These are phyloP conservation scores for Russula compacta DNA, from an alignment of 768 basidiomycete species.

Conservation along the genomic window DNA sequence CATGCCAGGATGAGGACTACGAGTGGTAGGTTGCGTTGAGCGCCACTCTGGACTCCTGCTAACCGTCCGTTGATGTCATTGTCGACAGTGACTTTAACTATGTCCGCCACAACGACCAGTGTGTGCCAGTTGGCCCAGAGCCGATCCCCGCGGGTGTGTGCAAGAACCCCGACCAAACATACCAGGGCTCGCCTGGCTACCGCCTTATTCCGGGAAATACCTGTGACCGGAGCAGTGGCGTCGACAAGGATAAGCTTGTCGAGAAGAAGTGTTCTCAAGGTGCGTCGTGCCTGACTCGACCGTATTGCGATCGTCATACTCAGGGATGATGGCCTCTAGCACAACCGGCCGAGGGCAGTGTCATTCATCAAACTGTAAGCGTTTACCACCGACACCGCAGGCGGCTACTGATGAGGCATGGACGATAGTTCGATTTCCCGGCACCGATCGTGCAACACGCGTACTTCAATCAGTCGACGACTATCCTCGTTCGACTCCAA, in stretches of 20 bases:
- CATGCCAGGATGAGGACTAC: constrained; percentile 80
- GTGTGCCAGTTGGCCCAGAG: constrained; percentile 83
- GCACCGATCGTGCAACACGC: constrained; percentile 59
- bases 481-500: constrained; percentile 69
- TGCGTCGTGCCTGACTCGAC: constrained; percentile 23
- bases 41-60: background rate
- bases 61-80: background rate
- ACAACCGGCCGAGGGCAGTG: constrained; percentile 67
- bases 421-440: constrained; percentile 53
- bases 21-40: constrained; percentile 62
- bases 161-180: constrained; percentile 45
- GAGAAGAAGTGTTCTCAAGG: constrained; percentile 75
- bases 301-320: background rate
- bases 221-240: constrained; percentile 52
- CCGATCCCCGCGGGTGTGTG: constrained; percentile 75
- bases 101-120: constrained; percentile 61
- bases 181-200: constrained; percentile 86
- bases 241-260: constrained; percentile 57
- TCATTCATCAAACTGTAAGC: constrained; percentile 67
- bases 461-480: constrained; percentile 82
- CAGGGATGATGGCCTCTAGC: constrained; percentile 35
- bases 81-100: constrained; percentile 78
- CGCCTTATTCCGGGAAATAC: constrained; percentile 89
- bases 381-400: background rate
- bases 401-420: background rate